Percentiles rank a stretch among this genome's conserved stretches.
phyloP scores from a whole-genome alignment of 768 basidiomycete species.

The Tylopilus balloui region DNA sequence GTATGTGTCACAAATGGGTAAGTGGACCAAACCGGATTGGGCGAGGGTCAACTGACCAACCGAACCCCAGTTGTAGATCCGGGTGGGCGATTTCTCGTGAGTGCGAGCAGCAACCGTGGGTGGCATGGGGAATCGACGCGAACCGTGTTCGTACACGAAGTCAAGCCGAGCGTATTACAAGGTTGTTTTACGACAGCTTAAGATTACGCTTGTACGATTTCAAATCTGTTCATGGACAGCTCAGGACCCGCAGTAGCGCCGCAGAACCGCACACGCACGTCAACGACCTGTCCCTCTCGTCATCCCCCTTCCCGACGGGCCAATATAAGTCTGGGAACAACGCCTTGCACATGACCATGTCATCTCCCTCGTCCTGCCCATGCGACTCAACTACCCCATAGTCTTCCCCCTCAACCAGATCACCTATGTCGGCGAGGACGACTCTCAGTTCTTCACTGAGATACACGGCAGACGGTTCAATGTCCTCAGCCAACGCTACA shows the following conservation, averaged over 20 bases:
- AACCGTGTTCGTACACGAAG: slow-evolving; percentile 88
- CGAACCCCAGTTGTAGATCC: slow-evolving; percentile 95
- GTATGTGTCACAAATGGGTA: slow-evolving; percentile 88
- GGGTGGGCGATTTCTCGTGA: slow-evolving; percentile 78
- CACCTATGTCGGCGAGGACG: slow-evolving; percentile 39
- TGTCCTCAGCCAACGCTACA: slow-evolving; percentile 50
- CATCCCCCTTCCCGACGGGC: slow-evolving; percentile 24
- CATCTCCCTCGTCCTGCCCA: slow-evolving; percentile 20
- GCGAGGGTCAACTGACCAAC: slow-evolving; percentile 24
- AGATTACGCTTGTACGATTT: slow-evolving; percentile 31
- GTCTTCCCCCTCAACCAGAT: slow-evolving; percentile 36
- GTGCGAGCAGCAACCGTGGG: slow-evolving; percentile 89
- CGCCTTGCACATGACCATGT: slow-evolving; percentile 17
- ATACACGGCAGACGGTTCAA: slow-evolving; percentile 53
- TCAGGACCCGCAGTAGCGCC: slow-evolving; percentile 34
- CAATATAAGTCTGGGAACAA: slow-evolving; percentile 29
- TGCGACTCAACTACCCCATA: slow-evolving; percentile 31
- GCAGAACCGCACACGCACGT: slow-evolving; percentile 25
- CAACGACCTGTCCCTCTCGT: slow-evolving; percentile 30
- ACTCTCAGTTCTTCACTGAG: slow-evolving; percentile 49
- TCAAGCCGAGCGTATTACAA: slow-evolving; percentile 49
- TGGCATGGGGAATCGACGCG: slow-evolving; percentile 90
- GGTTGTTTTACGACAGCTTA: slow-evolving; percentile 29
- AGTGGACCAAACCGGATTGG: slow-evolving; percentile 32
- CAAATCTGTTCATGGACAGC: slow-evolving; percentile 18